Evolutionary conservation across 306 rosid genomes (phyloP), one percentile per base, ranked within the genome.

Genomic region (Lagenaria siceraria): DNA sequence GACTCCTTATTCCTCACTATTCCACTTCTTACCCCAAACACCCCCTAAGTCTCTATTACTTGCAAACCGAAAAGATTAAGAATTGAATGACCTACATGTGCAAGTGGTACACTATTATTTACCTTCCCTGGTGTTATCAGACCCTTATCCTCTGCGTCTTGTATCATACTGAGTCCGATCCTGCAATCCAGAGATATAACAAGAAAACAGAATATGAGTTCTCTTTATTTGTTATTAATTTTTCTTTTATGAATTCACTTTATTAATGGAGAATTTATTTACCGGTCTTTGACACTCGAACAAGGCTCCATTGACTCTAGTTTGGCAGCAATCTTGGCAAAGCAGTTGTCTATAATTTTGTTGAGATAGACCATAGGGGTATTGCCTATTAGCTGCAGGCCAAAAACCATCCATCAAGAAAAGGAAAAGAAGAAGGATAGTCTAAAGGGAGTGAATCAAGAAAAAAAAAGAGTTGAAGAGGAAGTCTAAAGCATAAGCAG

Each of bases 101-200:
- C 59, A 46, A 1, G 29, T 25, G 76, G 35, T 15, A 31, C 35
- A 35, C 13, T 18, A 9, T 40, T 29, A 58, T 84, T 51, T 81
- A 87, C 97, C 96, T 95, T 92, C 70, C 98, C 96, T 7, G 93
- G 97, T 9, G 93, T 86, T 48, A 95, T 88, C 14, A 92, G 83
- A 36, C 97, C 95, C 74, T 87, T 89, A 14, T 81, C 92, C 82
- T 95, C 93, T 0, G 97, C 98, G 46, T 95, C 97, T 69, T 90
- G 79, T 71, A 92, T 95, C 98, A 95, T 92, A 77, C 93, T 89
- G 51, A 83, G 59, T 0, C 89, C 95, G 65, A 86, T 87, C 85
- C 97, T 94, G 87, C 78, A 78, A 38, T 42, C 12, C 42, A 42
- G 72, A 78, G 66, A 61, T 77, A 33, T 10, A 53, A 76, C 4